These are phyloP conservation scores for Aspergillus ibericus DNA, from an alignment of 2,329 filamentous ascomycete genomes.

Conservation along the genomic window DNA sequence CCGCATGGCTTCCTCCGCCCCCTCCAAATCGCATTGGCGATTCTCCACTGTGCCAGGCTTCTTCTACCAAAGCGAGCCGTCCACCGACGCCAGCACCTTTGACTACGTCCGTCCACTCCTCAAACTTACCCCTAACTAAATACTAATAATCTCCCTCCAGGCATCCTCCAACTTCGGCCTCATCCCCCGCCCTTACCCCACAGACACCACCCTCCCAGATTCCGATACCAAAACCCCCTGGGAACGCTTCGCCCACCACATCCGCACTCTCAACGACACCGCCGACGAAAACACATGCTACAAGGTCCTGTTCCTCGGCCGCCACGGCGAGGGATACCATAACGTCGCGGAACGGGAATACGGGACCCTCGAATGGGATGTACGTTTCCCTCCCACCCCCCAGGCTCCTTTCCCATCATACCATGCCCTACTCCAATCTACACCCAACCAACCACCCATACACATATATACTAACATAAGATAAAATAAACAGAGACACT, in stretches of 20 bases:
- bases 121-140: background rate
- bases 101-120: conserved; percentile 44
- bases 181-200: conserved; percentile 47
- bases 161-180: conserved; percentile 51
- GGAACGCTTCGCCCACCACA: conserved; percentile 53
- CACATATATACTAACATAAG: background rate
- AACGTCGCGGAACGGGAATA: conserved; percentile 62
- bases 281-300: conserved; percentile 45
- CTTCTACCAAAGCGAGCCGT: conserved; percentile 53
- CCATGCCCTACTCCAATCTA: too few relatives aligned
- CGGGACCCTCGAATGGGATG: conserved; percentile 61
- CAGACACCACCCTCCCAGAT: conserved; percentile 36
- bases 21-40: conserved; percentile 25
- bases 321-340: conserved; percentile 63
- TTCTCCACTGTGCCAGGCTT: conserved; percentile 48
- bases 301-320: conserved; percentile 59
- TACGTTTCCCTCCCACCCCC: conserved; percentile 27
- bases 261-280: conserved; percentile 48
- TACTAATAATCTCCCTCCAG: conserved; percentile 23
- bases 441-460: too few relatives aligned
- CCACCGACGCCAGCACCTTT: conserved; percentile 48
- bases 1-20: conserved; percentile 19
- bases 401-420: background rate
- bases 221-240: conserved; percentile 50
- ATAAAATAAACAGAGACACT: conserved; percentile 50